These are phyloP conservation scores for Umbellularia californica DNA, from an alignment of 164 flowering plant species.

Conservation along the genomic window DNA sequence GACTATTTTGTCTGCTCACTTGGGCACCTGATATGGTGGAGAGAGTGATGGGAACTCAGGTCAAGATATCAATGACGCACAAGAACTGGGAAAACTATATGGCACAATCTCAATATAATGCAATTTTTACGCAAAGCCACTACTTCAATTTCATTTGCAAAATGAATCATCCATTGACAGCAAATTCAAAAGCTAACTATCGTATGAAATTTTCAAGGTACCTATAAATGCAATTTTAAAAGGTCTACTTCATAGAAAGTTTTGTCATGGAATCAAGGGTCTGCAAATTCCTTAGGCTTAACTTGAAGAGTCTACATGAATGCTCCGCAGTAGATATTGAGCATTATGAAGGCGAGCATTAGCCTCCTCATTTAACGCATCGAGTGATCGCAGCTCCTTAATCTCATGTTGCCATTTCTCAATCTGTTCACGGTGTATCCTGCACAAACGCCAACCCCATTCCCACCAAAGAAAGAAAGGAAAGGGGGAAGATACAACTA, in stretches of 20 bases:
- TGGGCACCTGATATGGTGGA: too few species aligned
- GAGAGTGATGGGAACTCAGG: too few species aligned
- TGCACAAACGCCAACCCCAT: slow-evolving; percentile 16
- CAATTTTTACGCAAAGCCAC: too few species aligned
- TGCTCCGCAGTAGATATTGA: slow-evolving; percentile 48
- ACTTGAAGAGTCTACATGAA: slow-evolving; percentile 30
- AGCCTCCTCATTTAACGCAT: slow-evolving; percentile 60
- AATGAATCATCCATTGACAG: too few species aligned
- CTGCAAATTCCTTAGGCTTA: background rate
- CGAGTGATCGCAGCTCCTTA: slow-evolving; percentile 61
- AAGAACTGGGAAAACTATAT: too few species aligned
- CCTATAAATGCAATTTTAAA: background rate
- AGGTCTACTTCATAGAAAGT: background rate
- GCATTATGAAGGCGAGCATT: slow-evolving; percentile 55
- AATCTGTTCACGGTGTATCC: slow-evolving; percentile 71
- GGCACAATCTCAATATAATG: too few species aligned
- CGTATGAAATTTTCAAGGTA: background rate
- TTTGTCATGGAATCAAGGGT: too few species aligned
- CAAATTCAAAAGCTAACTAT: too few species aligned
- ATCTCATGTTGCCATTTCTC: slow-evolving; percentile 91
- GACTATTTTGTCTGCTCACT: too few species aligned
- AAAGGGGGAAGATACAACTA: background rate
- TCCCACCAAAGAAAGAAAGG: background rate
- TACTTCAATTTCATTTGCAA: too few species aligned
- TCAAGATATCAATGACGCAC: too few species aligned